Percentiles rank a stretch among this genome's conserved stretches.
Conservation (phyloP, 2,329 filamentous ascomycete species). For the Colletotrichum filicis region DNA sequence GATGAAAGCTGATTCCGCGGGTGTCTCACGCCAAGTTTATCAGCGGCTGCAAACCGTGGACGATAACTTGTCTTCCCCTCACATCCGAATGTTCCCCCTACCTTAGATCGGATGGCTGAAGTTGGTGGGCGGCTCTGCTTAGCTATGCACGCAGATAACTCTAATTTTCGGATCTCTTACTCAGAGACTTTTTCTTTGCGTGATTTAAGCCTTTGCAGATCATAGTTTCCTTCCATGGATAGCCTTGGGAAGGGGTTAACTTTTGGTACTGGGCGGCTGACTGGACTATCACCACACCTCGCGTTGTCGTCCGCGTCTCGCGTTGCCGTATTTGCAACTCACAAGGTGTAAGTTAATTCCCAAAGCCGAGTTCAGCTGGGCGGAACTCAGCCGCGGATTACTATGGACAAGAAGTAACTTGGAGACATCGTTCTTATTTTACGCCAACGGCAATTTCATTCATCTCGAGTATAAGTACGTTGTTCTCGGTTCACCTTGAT, state of each 20-base stretch:
- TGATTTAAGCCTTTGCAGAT: background rate
- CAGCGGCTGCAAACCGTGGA: background rate
- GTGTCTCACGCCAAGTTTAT: background rate
- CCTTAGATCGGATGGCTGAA: slow-evolving; percentile 3
- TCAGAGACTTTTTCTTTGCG: background rate
- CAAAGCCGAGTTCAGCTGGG: background rate
- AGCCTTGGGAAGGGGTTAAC: background rate
- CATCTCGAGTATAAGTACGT: slow-evolving; percentile 14
- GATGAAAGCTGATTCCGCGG: background rate
- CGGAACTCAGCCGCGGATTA: background rate
- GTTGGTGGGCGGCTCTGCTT: background rate
- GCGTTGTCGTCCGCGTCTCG: background rate
- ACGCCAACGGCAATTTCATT: background rate
- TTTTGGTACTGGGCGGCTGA: background rate
- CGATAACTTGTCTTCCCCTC: background rate
- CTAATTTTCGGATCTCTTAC: background rate
- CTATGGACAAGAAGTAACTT: too few relatives aligned
- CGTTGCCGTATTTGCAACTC: background rate
- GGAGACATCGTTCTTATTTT: too few relatives aligned
- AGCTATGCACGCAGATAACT: background rate
- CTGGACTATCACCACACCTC: background rate
- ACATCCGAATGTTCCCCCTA: background rate
- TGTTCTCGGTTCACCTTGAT: background rate
- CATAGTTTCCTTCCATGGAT: background rate
- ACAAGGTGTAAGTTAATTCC: background rate